phyloP scores from a whole-genome alignment of 805 yeast genomes.

The Saccharomycopsis sp. region DNA sequence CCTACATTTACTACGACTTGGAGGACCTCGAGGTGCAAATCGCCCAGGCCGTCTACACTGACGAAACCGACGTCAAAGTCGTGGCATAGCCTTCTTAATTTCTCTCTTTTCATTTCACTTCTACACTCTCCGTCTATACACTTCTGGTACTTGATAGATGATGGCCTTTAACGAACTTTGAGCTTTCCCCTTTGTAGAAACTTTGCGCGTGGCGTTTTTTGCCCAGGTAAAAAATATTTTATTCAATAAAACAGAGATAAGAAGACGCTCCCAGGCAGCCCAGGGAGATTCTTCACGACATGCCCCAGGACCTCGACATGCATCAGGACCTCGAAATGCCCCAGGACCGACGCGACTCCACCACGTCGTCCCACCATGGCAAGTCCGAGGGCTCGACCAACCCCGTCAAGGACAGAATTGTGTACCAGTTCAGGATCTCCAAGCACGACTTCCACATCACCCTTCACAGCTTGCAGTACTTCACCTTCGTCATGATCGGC shows the following conservation, averaged over 20 bases:
- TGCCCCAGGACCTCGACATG: too few relatives aligned
- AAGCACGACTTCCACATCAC: conserved; percentile 5
- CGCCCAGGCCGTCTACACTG: conserved; percentile 37
- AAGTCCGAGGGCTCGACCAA: conserved; percentile 8
- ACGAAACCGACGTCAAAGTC: conserved; percentile 32
- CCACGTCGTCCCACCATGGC: neutral
- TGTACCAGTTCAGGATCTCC: conserved; percentile 2
- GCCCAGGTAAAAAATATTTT: too few relatives aligned
- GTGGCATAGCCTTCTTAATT: conserved; percentile 24
- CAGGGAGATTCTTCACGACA: too few relatives aligned
- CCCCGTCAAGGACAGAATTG: conserved; percentile 13
- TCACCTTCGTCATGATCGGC: conserved; percentile 61
- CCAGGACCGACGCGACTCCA: neutral
- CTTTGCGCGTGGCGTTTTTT: too few relatives aligned
- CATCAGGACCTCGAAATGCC: too few relatives aligned
- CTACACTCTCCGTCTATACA: too few relatives aligned
- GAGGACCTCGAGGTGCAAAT: conserved; percentile 35
- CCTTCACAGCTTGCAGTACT: conserved; percentile 29
- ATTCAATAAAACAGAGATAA: too few relatives aligned
- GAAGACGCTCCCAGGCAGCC: too few relatives aligned
- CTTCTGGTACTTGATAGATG: too few relatives aligned
- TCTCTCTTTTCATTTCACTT: too few relatives aligned
- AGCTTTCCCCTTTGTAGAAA: too few relatives aligned
- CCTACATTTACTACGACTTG: conserved; percentile 47
- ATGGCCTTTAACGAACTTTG: too few relatives aligned